phyloP scores from a whole-genome alignment of 176 grass and related monocot genomes.

The Tillandsia leiboldiana region DNA sequence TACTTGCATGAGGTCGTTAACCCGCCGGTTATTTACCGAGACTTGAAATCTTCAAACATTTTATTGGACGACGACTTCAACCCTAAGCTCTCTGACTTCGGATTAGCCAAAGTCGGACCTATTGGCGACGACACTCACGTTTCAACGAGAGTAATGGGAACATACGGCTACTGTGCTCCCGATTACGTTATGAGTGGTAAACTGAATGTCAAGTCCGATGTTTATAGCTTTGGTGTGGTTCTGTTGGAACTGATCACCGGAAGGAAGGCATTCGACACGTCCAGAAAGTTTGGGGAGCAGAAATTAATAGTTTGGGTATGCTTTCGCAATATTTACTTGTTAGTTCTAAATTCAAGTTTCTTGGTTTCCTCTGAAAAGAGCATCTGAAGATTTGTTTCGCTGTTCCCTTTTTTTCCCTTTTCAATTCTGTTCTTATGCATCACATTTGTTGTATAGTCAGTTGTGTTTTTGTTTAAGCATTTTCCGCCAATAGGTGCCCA shows the following conservation, averaged over 20 bases:
- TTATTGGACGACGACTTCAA: conserved; percentile 21
- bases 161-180: conserved; percentile 19
- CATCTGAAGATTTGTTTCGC: background rate
- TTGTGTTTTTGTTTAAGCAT: background rate
- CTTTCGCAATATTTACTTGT: background rate
- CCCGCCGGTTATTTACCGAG: conserved; percentile 21
- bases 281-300: conserved; percentile 11
- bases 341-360: background rate
- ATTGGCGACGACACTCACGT: conserved; percentile 21
- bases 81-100: conserved; percentile 27
- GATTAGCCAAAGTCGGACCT: conserved; percentile 12
- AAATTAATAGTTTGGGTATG: conserved; percentile 25
- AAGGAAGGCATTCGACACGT: conserved; percentile 11
- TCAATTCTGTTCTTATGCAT: background rate
- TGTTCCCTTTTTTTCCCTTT: background rate
- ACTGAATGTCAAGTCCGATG: conserved; percentile 19
- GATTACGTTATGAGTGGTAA: conserved; percentile 23
- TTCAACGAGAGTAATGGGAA: conserved; percentile 23
- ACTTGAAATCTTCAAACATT: conserved; percentile 26
- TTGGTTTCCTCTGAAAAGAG: background rate
- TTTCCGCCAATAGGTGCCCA: background rate
- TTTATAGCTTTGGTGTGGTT: conserved; percentile 28
- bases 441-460: background rate
- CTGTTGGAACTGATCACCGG: conserved; percentile 18
- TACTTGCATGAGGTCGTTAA: conserved; percentile 21